Evolutionary conservation across 768 basidiomycete species (phyloP), one percentile per base, ranked within the genome.

Genomic region (Tylopilus vinaceipallidus): DNA sequence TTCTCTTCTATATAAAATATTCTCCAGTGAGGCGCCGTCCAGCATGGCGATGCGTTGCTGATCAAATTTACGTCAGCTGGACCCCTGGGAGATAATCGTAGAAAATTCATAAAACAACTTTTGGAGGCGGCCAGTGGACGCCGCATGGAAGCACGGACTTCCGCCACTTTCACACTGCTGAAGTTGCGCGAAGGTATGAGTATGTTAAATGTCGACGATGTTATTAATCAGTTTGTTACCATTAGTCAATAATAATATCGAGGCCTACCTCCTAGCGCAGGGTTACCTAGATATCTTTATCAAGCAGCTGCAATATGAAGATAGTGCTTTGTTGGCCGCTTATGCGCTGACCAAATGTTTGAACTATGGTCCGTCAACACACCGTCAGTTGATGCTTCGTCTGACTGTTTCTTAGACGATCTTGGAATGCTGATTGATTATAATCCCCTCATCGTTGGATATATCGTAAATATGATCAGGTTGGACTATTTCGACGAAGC

Each of bases 401-500:
- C 32, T 35, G 2, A 41, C 19, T 9, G 6, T 42, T 26, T 8
- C 14, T 9, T n/a, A 53, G 50, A 42, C 17, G 44, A 26, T 6
- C 26, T 51, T 34, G 32, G 20, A 13, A 45, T 16, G 22, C 47
- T 32, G 17, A 47, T 57, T 20, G 19, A 36, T 16, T 24, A 27
- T 11, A 30, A 50, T 32, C 49, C 49, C 6, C 32, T 34, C 17
- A 16, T 55, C n/a, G 50, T 52, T 27, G 54, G 52, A 24, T 49
- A 54, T 33, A 52, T 62, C 35, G 59, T 61, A 23, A 58, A 61
- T 13, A 62, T 62, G 60, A 55, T 62, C 5, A 47, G 56, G 40
- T 23, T 61, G 37, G 56, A 58, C 45, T 58, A 56, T 36, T 62
- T 62, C 35, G 60, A 62, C n/a, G 60, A 62, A n/a, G 59, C 60